Evolutionary conservation across 2,329 filamentous ascomycete species (phyloP).

Genomic region (Botrytis tulipae): DNA sequence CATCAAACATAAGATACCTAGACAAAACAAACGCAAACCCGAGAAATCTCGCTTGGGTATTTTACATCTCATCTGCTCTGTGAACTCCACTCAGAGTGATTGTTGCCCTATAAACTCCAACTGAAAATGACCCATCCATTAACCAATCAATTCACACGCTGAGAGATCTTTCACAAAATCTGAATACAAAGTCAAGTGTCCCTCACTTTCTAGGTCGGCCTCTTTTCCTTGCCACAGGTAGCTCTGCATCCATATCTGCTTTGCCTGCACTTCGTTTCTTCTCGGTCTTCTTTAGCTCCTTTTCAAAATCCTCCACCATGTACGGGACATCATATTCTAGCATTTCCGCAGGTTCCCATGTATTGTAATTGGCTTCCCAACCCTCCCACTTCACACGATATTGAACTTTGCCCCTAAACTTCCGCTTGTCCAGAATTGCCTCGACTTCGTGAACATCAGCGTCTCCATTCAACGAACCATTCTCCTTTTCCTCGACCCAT

Average conservation of each 20-base stretch:
- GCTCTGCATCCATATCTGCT: neutral
- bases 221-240: neutral
- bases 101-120: neutral
- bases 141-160: neutral
- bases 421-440: neutral
- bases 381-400: neutral
- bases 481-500: neutral
- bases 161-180: neutral
- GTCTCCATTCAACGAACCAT: neutral
- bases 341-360: constrained; percentile 2
- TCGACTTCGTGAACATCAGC: neutral
- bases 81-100: neutral
- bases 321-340: neutral
- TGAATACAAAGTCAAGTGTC: neutral
- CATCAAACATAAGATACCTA: neutral
- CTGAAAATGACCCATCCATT: neutral
- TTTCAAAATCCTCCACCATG: neutral
- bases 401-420: neutral
- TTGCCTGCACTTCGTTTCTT: neutral
- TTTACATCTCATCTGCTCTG: neutral
- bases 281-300: neutral
- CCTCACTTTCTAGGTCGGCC: neutral
- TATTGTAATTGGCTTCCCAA: neutral
- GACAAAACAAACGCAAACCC: neutral
- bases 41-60: neutral